Percentiles rank a stretch among this genome's conserved stretches.
Conservation (phyloP, 257 asterid genomes). For the Penstemon barbatus region DNA sequence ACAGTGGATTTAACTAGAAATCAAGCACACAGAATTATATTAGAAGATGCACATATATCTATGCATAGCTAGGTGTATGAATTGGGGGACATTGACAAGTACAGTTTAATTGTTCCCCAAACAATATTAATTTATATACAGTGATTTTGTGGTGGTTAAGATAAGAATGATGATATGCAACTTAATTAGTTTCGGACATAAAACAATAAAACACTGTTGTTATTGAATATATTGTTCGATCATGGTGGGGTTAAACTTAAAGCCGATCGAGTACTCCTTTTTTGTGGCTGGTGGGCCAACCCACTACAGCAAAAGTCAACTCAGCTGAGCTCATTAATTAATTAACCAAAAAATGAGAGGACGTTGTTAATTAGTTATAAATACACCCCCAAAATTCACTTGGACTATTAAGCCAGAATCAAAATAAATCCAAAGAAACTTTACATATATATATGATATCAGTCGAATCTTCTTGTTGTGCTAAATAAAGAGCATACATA, state of each 20-base stretch:
- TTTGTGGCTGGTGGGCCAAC: background rate
- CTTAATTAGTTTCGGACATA: background rate
- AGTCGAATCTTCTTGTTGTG: constrained; percentile 16
- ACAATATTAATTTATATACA: background rate
- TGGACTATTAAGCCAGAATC: constrained; percentile 11
- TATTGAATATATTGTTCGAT: background rate
- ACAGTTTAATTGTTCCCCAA: constrained; percentile 40
- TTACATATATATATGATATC: constrained; percentile 6
- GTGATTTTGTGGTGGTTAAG: constrained; percentile 7
- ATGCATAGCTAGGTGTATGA: constrained; percentile 24
- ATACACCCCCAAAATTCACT: constrained; percentile 30
- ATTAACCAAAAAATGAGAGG: background rate
- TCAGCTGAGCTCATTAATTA: too few relatives aligned
- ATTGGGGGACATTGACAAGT: constrained; percentile 48
- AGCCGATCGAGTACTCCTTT: background rate
- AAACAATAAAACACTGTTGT: background rate
- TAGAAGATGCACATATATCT: too few relatives aligned
- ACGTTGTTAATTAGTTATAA: constrained; percentile 26
- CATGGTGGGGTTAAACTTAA: constrained; percentile 28
- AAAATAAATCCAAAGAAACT: background rate
- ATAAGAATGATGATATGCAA: background rate
- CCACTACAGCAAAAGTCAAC: background rate
- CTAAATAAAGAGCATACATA: constrained; percentile 22
- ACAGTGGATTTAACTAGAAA: too few relatives aligned
- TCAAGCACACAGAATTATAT: too few relatives aligned